A percentile compares a stretch with the other conserved stretches of the same genome.
Conservation (phyloP, 495 filamentous ascomycete species). For the Xylaria sp. region DNA sequence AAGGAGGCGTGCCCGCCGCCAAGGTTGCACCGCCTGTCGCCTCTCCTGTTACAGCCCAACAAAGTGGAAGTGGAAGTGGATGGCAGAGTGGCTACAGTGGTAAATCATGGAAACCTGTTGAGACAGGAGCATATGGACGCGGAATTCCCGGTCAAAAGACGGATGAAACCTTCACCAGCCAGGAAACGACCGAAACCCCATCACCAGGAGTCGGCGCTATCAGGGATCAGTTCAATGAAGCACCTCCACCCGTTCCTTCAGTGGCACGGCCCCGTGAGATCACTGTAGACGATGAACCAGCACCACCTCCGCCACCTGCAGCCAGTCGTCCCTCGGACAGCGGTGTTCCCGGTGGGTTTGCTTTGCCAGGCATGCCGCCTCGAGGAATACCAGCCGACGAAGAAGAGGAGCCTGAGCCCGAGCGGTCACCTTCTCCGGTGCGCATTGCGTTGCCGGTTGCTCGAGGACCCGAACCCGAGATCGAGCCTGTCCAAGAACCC, state of each 20-base stretch:
- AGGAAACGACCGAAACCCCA: constrained; percentile 51
- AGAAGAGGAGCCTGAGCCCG: constrained; percentile 49
- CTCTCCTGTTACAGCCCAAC: constrained; percentile 67
- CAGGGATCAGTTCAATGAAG: constrained; percentile 77
- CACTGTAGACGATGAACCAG: constrained; percentile 48
- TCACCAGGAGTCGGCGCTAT: constrained; percentile 69
- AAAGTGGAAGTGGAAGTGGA: constrained; percentile 72
- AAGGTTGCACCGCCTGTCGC: constrained; percentile 47
- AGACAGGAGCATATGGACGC: constrained; percentile 72
- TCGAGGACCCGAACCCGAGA: constrained; percentile 61
- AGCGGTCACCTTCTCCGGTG: constrained; percentile 72
- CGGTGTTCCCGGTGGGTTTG: constrained; percentile 62
- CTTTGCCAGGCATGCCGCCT: constrained; percentile 76
- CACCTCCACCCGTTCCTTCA: constrained; percentile 67
- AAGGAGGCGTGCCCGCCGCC: constrained; percentile 64
- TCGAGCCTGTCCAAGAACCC: constrained; percentile 57
- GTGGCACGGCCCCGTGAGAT: constrained; percentile 42
- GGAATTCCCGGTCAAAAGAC: constrained; percentile 65
- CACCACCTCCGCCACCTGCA: constrained; percentile 64
- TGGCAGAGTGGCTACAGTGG: constrained; percentile 92
- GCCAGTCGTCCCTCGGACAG: constrained; percentile 60
- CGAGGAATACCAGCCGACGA: constrained; percentile 63
- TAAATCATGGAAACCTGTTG: constrained; percentile 86
- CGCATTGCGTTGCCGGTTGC: constrained; percentile 87
- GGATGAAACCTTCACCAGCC: constrained; percentile 56